Evolutionary conservation across 768 basidiomycete species (phyloP).

Genomic region (Mrakia gelida): DNA sequence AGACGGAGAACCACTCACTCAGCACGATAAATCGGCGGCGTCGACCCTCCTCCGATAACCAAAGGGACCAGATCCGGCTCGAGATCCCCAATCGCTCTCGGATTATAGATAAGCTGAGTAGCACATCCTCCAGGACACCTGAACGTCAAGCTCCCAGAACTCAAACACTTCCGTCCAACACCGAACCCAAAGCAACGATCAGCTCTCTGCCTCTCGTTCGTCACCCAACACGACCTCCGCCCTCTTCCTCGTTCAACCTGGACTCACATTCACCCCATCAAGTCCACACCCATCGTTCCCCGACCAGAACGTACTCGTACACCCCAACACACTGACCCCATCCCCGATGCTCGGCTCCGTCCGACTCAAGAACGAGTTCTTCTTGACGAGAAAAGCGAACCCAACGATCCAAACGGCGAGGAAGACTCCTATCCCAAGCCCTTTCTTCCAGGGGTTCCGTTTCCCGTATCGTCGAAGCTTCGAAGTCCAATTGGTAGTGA

Average conservation of each 20-base stretch:
- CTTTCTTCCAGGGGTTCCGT: slow-evolving; percentile 1
- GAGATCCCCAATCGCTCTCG: slow-evolving; percentile 62
- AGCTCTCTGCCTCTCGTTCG: not conserved
- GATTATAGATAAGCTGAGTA: slow-evolving; percentile 35
- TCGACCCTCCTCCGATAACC: slow-evolving; percentile 74
- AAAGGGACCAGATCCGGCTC: slow-evolving; percentile 66
- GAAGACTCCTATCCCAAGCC: not conserved
- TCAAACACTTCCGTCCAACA: slow-evolving; percentile 52
- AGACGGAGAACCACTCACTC: slow-evolving; percentile 46
- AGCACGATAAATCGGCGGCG: slow-evolving; percentile 67
- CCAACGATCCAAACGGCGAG: slow-evolving; percentile 57
- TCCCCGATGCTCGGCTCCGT: slow-evolving; percentile 47
- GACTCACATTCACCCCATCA: slow-evolving; percentile 50
- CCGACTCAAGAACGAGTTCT: slow-evolving; percentile 68
- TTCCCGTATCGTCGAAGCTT: not conserved
- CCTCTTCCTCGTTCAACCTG: too few relatives aligned
- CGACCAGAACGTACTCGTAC: slow-evolving; percentile 67
- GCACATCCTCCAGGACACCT: slow-evolving; percentile 74
- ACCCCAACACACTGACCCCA: slow-evolving; percentile 52
- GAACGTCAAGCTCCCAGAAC: slow-evolving; percentile 62
- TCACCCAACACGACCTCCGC: not conserved
- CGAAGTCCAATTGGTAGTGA: not conserved
- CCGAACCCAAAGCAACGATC: not conserved
- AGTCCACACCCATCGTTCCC: slow-evolving; percentile 69
- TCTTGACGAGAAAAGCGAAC: slow-evolving; percentile 66